Evolutionary conservation across 495 filamentous ascomycete species (phyloP).

Genomic region (Daldinia childiae): DNA sequence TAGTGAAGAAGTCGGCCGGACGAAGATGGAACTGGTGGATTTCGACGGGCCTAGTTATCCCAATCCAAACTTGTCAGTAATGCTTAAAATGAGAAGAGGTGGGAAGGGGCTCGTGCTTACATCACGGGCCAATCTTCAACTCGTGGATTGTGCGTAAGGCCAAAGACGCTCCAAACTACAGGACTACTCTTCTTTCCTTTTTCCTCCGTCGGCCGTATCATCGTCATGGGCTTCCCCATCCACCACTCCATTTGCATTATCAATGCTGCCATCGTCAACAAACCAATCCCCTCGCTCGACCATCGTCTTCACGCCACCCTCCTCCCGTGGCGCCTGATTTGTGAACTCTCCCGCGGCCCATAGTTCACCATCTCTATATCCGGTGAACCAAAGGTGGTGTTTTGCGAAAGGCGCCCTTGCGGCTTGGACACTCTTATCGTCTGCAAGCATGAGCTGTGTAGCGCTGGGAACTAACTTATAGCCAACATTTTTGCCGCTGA

Average conservation of each 20-base stretch:
- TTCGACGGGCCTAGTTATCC: conserved; percentile 60
- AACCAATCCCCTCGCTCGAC: conserved; percentile 47
- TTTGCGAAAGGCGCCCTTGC: conserved; percentile 84
- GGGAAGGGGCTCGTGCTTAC: conserved; percentile 44
- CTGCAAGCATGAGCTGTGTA: conserved; percentile 83
- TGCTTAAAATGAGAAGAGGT: neutral
- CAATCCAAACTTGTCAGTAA: conserved; percentile 11
- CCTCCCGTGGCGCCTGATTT: conserved; percentile 66
- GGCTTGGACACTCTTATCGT: conserved; percentile 71
- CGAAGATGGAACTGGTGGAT: conserved; percentile 66
- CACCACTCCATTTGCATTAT: conserved; percentile 41
- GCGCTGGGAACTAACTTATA: conserved; percentile 81
- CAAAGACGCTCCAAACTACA: conserved; percentile 70
- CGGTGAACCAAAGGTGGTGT: conserved; percentile 82
- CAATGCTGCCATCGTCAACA: conserved; percentile 31
- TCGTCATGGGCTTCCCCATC: conserved; percentile 24
- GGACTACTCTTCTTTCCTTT: conserved; percentile 50
- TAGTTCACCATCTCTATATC: conserved; percentile 79
- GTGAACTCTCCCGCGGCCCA: conserved; percentile 88
- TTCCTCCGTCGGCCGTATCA: conserved; percentile 12
- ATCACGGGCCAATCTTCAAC: conserved; percentile 72
- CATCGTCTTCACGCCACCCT: conserved; percentile 47
- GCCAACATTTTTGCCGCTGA: conserved; percentile 78
- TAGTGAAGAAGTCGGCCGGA: conserved; percentile 64
- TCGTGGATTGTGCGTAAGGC: conserved; percentile 67